These are phyloP conservation scores for Mallotus repandus DNA, from an alignment of 441 rosid species.

Conservation along the genomic window DNA sequence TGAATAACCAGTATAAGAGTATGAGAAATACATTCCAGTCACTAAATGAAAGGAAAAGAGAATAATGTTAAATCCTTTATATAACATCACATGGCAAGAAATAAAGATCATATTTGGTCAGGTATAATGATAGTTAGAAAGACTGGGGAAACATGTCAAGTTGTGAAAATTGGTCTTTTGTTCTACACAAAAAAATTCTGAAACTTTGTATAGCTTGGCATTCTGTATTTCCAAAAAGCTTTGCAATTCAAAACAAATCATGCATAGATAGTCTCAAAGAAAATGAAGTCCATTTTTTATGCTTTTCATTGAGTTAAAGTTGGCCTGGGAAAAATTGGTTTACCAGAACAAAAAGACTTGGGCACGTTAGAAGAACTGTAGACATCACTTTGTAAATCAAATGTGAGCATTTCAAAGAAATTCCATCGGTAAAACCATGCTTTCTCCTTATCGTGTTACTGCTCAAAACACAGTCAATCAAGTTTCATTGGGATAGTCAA, in stretches of 20 bases:
- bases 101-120: background rate
- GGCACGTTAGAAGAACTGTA: background rate
- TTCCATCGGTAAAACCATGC: background rate
- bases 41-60: background rate
- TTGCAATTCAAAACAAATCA: background rate
- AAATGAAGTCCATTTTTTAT: background rate
- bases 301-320: background rate
- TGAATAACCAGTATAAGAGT: background rate
- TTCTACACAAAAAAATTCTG: background rate
- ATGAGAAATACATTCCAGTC: background rate
- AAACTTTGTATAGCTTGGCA: background rate
- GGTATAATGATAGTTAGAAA: background rate
- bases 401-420: background rate
- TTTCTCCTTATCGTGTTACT: background rate
- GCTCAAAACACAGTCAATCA: background rate
- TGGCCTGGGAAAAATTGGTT: background rate
- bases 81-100: background rate
- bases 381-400: background rate
- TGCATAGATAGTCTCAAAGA: background rate
- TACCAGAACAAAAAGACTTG: no score
- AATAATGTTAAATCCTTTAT: background rate
- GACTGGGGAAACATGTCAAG: background rate
- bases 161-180: background rate
- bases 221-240: background rate
- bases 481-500: background rate